phyloP scores from a whole-genome alignment of 2,329 filamentous ascomycete species.

The Penicillium rolfsii region DNA sequence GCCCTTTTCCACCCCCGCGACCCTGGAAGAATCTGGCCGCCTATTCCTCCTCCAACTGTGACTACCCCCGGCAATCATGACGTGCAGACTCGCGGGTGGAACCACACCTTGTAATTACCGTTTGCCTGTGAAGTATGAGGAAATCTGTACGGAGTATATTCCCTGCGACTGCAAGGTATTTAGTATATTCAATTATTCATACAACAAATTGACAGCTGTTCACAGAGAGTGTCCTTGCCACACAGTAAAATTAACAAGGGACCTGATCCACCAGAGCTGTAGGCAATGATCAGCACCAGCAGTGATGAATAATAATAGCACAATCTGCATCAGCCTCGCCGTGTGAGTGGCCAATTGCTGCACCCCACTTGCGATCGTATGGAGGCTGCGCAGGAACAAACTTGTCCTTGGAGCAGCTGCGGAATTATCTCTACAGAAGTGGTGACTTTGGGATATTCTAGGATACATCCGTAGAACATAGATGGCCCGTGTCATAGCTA shows the following conservation, averaged over 20 bases:
- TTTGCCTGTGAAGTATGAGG: too few relatives aligned
- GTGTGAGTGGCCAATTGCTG: background rate
- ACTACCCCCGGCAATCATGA: constrained; percentile 21
- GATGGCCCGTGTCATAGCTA: background rate
- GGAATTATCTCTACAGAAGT: too few relatives aligned
- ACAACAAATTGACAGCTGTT: background rate
- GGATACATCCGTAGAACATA: too few relatives aligned
- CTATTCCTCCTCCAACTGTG: background rate
- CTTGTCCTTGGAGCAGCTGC: background rate
- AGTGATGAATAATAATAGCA: constrained; percentile 17
- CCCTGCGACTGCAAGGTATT: background rate
- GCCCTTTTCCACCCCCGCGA: background rate
- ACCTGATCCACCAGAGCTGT: constrained; percentile 13
- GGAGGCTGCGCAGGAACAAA: constrained; percentile 10
- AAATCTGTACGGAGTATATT: background rate
- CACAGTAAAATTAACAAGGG: background rate
- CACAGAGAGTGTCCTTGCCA: background rate
- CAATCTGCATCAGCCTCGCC: constrained; percentile 16
- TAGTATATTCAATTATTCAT: background rate
- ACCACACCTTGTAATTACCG: background rate
- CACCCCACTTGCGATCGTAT: constrained; percentile 10
- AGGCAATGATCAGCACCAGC: background rate
- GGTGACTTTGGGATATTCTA: too few relatives aligned
- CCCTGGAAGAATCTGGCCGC: background rate
- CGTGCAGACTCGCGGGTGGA: constrained; percentile 19